These are phyloP conservation scores for Ceratocystis destructans DNA, from an alignment of 2,329 filamentous ascomycete species.

Conservation along the genomic window DNA sequence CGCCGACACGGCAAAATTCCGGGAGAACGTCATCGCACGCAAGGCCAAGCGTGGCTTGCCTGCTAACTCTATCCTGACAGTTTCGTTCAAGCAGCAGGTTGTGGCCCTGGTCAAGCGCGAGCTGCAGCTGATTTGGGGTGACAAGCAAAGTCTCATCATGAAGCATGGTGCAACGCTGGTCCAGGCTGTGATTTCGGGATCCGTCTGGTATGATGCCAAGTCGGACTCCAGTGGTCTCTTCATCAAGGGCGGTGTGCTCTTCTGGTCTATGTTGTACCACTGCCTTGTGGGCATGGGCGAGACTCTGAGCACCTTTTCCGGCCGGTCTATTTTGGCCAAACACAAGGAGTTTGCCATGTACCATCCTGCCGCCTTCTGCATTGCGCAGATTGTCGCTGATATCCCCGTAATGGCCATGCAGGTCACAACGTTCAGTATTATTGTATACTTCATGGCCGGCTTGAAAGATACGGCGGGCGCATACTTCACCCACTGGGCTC, in stretches of 20 bases:
- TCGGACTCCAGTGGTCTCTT: constrained; percentile 46
- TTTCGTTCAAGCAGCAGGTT: constrained; percentile 41
- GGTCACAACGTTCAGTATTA: constrained; percentile 41
- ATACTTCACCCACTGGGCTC: constrained; percentile 50
- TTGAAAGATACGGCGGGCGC: constrained; percentile 36
- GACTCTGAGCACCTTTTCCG: constrained; percentile 48
- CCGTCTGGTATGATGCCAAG: constrained; percentile 53
- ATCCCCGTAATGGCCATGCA: constrained; percentile 46
- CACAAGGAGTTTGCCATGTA: constrained; percentile 41
- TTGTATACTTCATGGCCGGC: constrained; percentile 51
- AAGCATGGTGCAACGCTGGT: constrained; percentile 44
- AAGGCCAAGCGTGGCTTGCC: constrained; percentile 39
- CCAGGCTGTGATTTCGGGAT: constrained; percentile 50
- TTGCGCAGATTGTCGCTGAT: constrained; percentile 41
- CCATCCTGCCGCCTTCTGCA: constrained; percentile 45
- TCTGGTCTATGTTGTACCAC: constrained; percentile 51
- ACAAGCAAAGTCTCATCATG: constrained; percentile 49
- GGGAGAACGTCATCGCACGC: constrained; percentile 37
- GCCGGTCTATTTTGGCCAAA: constrained; percentile 45
- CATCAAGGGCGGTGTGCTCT: constrained; percentile 48
- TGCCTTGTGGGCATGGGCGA: constrained; percentile 51
- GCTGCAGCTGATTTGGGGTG: constrained; percentile 52
- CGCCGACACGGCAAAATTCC: constrained; percentile 39
- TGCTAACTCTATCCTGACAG: constrained; percentile 42
- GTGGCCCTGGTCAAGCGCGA: constrained; percentile 43